Evolutionary conservation across 768 basidiomycete genomes (phyloP), one percentile per base, ranked within the genome.

Genomic region (Sutorius australiensis): DNA sequence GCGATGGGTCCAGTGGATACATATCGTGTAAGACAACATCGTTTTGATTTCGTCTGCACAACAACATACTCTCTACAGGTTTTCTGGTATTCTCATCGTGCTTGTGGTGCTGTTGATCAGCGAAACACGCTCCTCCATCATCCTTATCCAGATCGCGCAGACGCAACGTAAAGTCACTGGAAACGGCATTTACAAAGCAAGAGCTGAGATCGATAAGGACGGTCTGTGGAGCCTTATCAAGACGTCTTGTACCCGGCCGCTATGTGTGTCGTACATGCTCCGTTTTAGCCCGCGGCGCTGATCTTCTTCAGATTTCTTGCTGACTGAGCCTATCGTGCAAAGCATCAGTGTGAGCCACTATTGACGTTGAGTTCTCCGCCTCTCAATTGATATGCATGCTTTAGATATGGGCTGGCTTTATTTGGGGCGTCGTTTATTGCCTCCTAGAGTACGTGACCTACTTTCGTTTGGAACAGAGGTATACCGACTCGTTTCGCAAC

Each of bases 1-100:
- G 88, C 73, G 88, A 36, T 91, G 89, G 87, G 86, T 92, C 17
- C 81, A 88, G 61, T 92, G 88, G 88, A 75, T 90, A 12, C 81
- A 84, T 53, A 68, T 81, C 62, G 86, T 85, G 84, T 81, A 45
- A 50, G 61, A 30, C 30, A 12, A 40, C 10, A 2, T 41, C 5
- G 24, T 19, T 17, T 47, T 31, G 5, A 7, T n/a, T 11, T 34
- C 11, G 17, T 16, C 28, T 21, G 13, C 28, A 5, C 8, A 8
- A n/a, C 5, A 16, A 19, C 28, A 46, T 42, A 47, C 49, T 44
- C 46, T 38, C 61, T 27, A 19, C 46, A 86, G 88, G 53, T 63
- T 81, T 33, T 78, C 77, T n/a, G 80, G 74, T 1, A 58, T 72
- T 1, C 82, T 80, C 50, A 50, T 83, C 5, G 51, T 82, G 3